Base-by-base conservation (phyloP, 192 early-diverging fungal genomes). In the Coemansia sp. region DNA sequence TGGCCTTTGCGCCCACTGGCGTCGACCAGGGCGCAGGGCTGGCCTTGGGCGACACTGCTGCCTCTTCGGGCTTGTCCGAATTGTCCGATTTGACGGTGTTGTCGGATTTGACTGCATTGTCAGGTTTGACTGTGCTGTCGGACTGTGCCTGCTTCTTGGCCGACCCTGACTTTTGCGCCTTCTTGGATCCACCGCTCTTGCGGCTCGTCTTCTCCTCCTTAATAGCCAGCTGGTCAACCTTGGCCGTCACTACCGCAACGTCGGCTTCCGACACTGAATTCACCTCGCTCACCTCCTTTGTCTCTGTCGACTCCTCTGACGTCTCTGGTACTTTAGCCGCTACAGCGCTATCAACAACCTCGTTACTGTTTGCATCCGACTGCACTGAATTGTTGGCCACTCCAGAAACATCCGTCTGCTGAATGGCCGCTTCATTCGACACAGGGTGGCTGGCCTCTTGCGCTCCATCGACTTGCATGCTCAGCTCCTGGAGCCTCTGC, bases 11-110 rank as follows among this genome's bases (percentile, higher is more conserved):
- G 43, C 54, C 27, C 1, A 65, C 25, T 17, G 53, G 43, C 35
- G 64, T 69, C 23, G 76, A 79, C 76, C 76, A 79, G 1, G 76
- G 76, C 29, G 76, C 76, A 4, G 76, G 62, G 22, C 29, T 75
- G 9, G 60, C 14, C 11, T 14, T 17, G 8, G 56, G 35, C 17
- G 32, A 10, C 5, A 10, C 37, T 2, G 6, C 19, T 1, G 29
- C 3, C 24, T 56, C 35, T 19, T 52, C 50, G 6, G 17, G 15
- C 22, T 52, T 52, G 50, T 7, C 7, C 3, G 3, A 1, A 5
- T 14, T 23, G 17, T 52, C 50, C 8, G 39, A 8, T n/a, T 57
- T 57, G 10, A 3, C 21, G 10, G 24, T 2, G 11, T 2, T 24
- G 10, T 35, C 32, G 32, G 22, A 4, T 24, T 27, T 56, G 39